Conservation (phyloP, 257 asterid genomes). For the Capsicum chinense region DNA sequence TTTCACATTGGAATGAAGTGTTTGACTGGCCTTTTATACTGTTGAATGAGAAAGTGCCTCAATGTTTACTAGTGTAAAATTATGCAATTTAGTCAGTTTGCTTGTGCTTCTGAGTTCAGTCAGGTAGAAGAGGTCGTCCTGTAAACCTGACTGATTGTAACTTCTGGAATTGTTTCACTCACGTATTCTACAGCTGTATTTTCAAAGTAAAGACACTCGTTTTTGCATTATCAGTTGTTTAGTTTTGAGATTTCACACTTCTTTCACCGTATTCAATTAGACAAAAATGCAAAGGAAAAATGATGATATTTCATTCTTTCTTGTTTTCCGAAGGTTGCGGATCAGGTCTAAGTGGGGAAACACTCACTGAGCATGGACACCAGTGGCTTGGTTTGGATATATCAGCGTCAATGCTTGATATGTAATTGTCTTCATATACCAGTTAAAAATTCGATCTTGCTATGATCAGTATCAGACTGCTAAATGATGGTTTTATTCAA, state of each 20-base stretch:
- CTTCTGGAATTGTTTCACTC: not conserved
- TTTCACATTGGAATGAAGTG: not conserved
- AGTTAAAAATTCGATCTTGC: not conserved
- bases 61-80: not conserved
- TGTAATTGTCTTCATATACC: not conserved
- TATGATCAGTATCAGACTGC: not conserved
- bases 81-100: not conserved
- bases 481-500: slow-evolving; percentile 31
- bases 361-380: slow-evolving; percentile 55
- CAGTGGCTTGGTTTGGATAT: slow-evolving; percentile 72
- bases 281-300: not conserved
- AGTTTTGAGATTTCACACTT: slow-evolving; percentile 12
- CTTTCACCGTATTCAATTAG: not conserved
- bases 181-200: not conserved
- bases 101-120: not conserved
- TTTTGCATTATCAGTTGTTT: slow-evolving; percentile 6
- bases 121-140: not conserved
- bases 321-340: slow-evolving; percentile 73
- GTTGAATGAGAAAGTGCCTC: slow-evolving; percentile 7
- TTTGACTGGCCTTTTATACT: slow-evolving; percentile 16
- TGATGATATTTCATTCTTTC: not conserved
- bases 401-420: slow-evolving; percentile 82
- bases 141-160: not conserved
- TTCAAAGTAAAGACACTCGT: not conserved
- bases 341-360: slow-evolving; percentile 96